A percentile compares a stretch with the other conserved stretches of the same genome.
phyloP scores from a whole-genome alignment of 345 rosid genomes.

The Aegle marmelos region DNA sequence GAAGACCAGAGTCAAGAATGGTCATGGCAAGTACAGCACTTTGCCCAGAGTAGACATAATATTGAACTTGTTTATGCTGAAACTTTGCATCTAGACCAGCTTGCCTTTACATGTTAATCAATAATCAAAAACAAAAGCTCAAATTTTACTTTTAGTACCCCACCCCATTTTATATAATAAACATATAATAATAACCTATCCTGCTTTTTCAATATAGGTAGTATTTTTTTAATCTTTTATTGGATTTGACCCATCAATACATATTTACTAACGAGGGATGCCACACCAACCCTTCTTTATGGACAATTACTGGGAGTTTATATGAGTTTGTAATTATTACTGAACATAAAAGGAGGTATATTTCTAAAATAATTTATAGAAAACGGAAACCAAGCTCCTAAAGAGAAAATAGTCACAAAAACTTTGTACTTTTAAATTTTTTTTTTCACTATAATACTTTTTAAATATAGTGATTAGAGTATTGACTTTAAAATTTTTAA shows the following conservation, averaged over 20 bases:
- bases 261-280: neutral
- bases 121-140: neutral
- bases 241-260: neutral
- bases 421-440: no score
- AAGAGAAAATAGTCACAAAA: no score
- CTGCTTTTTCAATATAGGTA: neutral
- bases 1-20: neutral
- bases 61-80: neutral
- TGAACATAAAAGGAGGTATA: no score
- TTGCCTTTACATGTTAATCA: neutral
- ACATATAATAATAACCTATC: neutral
- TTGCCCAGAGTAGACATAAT: neutral
- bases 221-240: neutral
- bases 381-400: no score
- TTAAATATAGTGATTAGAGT: no score
- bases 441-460: no score
- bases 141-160: neutral
- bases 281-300: no score
- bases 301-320: no score
- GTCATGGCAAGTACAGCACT: neutral
- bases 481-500: no score
- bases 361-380: no score
- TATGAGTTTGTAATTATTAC: no score
- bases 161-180: neutral
- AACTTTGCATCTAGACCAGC: conserved; percentile 4